Evolutionary conservation across 2,329 filamentous ascomycete genomes (phyloP).

Genomic region (Ophiostoma sp.): DNA sequence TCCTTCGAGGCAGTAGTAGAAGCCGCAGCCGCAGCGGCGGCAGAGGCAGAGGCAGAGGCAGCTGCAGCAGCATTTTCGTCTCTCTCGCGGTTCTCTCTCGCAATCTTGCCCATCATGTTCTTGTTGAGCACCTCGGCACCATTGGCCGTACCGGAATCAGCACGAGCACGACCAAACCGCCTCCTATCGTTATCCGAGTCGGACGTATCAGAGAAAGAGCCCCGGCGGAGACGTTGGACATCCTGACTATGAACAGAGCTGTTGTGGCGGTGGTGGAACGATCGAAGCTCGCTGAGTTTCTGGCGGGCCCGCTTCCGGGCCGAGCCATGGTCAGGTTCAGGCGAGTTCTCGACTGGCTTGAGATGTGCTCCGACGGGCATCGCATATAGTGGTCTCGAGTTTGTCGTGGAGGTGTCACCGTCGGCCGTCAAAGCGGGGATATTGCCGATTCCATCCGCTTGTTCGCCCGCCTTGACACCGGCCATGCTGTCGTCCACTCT

Average conservation of each 20-base stretch:
- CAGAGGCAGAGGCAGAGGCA: not conserved
- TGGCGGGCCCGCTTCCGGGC: conserved; percentile 60
- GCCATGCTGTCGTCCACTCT: conserved; percentile 30
- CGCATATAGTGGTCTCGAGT: not conserved
- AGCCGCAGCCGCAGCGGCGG: conserved; percentile 1
- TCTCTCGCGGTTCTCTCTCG: conserved; percentile 51
- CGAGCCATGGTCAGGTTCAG: conserved; percentile 47
- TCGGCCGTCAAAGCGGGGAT: not conserved
- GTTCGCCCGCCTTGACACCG: not conserved
- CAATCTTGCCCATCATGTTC: conserved; percentile 63
- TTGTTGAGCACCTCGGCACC: conserved; percentile 58
- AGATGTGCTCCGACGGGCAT: not conserved
- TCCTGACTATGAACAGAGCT: conserved; percentile 49
- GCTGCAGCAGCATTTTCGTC: conserved; percentile 37
- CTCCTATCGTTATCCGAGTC: conserved; percentile 59
- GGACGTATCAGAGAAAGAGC: conserved; percentile 62
- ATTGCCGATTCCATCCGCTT: not conserved
- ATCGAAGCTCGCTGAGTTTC: conserved; percentile 58
- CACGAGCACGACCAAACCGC: conserved; percentile 33
- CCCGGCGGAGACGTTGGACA: conserved; percentile 53
- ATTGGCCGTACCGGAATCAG: conserved; percentile 50
- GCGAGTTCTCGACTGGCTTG: conserved; percentile 25
- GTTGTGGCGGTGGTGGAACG: conserved; percentile 56
- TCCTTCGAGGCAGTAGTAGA: not conserved
- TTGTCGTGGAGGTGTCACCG: not conserved